Evolutionary conservation across 2,329 filamentous ascomycete genomes (phyloP).

Genomic region (Ceratocystis albifundus): DNA sequence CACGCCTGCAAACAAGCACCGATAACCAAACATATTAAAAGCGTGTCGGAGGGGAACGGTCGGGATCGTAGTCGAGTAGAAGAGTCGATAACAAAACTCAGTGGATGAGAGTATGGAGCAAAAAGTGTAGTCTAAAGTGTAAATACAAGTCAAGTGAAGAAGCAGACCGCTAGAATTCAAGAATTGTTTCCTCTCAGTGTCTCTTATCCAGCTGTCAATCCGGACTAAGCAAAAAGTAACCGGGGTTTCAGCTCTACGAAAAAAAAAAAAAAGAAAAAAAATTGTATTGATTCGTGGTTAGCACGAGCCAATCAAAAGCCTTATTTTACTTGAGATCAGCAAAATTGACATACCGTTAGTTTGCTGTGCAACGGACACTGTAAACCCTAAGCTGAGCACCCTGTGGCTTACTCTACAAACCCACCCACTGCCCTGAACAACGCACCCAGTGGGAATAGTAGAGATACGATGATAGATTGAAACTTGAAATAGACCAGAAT

Average conservation of each 20-base stretch:
- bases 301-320: constrained; percentile 17
- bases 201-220: background rate
- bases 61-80: background rate
- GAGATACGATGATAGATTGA: background rate
- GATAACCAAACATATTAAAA: constrained; percentile 17
- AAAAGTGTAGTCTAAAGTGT: too few species aligned
- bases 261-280: too few species aligned
- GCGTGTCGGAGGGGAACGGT: background rate
- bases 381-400: constrained; percentile 12
- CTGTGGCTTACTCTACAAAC: background rate
- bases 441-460: too few species aligned
- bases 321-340: constrained; percentile 14
- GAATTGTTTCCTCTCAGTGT: background rate
- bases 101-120: too few species aligned
- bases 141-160: too few species aligned
- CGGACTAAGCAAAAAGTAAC: background rate
- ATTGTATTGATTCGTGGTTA: background rate
- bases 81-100: background rate
- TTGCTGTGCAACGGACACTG: background rate
- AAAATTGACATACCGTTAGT: background rate
- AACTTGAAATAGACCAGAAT: background rate
- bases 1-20: constrained; percentile 15
- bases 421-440: background rate
- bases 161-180: too few species aligned
- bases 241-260: background rate